These are phyloP conservation scores for Marasmius oreades DNA, from an alignment of 1,284 basidiomycete species.

Conservation along the genomic window DNA sequence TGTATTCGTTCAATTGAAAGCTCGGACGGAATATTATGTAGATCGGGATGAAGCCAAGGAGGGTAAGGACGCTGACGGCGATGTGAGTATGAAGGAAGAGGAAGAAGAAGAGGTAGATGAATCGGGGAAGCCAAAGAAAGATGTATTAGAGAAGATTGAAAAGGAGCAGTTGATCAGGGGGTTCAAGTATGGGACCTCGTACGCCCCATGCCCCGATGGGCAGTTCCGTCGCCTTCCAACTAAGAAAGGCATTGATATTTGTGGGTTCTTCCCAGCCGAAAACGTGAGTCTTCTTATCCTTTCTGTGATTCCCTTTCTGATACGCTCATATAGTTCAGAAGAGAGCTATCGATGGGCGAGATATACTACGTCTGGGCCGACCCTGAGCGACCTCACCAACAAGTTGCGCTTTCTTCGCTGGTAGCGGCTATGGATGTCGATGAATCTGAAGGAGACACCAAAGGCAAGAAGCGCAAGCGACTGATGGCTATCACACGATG, in stretches of 20 bases:
- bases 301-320: slow-evolving; percentile 3
- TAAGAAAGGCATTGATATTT: slow-evolving; percentile 82
- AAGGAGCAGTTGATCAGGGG: slow-evolving; percentile 78
- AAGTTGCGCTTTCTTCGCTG: slow-evolving; percentile 84
- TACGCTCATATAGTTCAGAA: slow-evolving; percentile 55
- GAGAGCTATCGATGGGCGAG: slow-evolving; percentile 83
- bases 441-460: background rate
- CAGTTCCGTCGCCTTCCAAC: slow-evolving; percentile 72
- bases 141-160: slow-evolving; percentile 50
- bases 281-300: slow-evolving; percentile 43
- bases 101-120: slow-evolving; percentile 38
- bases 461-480: slow-evolving; percentile 4
- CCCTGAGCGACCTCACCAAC: slow-evolving; percentile 61
- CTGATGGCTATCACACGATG: slow-evolving; percentile 13
- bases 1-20: slow-evolving; percentile 51
- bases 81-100: slow-evolving; percentile 30
- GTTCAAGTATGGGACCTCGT: slow-evolving; percentile 91
- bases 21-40: slow-evolving; percentile 56
- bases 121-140: slow-evolving; percentile 23
- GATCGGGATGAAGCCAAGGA: slow-evolving; percentile 42
- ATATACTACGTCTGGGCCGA: slow-evolving; percentile 87
- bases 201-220: slow-evolving; percentile 81
- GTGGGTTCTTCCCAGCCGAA: slow-evolving; percentile 73
- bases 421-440: slow-evolving; percentile 73
- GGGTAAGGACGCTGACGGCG: slow-evolving; percentile 36